Base-by-base conservation (phyloP, 2,329 filamentous ascomycete species). In the Penicillium sp. region DNA sequence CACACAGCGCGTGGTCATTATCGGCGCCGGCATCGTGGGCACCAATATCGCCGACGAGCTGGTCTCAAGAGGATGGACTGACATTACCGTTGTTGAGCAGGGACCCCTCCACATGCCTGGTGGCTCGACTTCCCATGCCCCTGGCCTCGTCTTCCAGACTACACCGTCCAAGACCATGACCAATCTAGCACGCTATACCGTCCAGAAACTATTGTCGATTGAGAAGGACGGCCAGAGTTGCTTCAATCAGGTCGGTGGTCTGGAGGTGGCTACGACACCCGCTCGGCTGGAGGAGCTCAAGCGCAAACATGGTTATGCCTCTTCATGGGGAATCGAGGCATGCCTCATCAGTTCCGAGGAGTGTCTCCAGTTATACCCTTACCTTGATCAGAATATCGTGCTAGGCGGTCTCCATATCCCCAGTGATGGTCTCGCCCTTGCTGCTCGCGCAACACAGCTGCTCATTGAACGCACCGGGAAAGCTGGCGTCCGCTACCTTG, bases 1-100 rank as follows among this genome's bases (percentile, higher is more conserved):
- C 40, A 62, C 67, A 67, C 72, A 77, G 62, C 73, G 77, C 61
- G 80, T 85, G 57, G 80, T 85, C 55, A 83, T 85, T 57, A 83
- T 85, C 56, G 85, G 85, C 35, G 85, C 85, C 49, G 85, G 85
- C 46, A 86, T 87, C 54, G 85, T 87, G 55, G 85, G 85, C 45
- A 79, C 80, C 54, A 87, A 87, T 56, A 71, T 87, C 47, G 85
- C 85, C 47, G 85, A 87, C 62, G 85, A 87, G 76, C 79, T 87
- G 64, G 77, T 84, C 61, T 76, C 77, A 23, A 79, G 83, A 64
- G 85, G 85, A 75, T 87, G 85, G 84, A 79, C 68, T 51, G 71
- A 86, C 67, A 84, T 87, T 68, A 87, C 84, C 18, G 84, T 87
- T 48, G 73, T 87, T 58, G 85, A 87, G 60, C 85, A 87, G 68